Base-by-base conservation (phyloP, 306 rosid genomes). In the Ochetophila trinervis region DNA sequence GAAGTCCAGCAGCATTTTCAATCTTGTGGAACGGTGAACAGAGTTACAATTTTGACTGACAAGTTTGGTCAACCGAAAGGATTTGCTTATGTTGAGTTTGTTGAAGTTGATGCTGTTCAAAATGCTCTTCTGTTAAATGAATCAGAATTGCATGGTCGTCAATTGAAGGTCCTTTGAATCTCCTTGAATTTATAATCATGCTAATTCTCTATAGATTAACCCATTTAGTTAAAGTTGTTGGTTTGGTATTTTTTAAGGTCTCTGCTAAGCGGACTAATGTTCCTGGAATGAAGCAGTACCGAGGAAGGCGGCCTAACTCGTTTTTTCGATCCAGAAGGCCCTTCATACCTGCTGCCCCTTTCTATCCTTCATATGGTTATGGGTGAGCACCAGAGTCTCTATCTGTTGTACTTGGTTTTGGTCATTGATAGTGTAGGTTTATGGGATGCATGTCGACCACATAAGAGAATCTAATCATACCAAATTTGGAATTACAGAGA, bases 1-100 rank as follows among this genome's bases (percentile, higher is more conserved):
- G 99, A 94, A 80, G 99, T 94, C 66, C 99, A 94, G 70, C 99
- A 94, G 74, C 99, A 88, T 82, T 94, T 94, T 78, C 99, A 94
- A 82, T 94, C 99, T n/a, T 94, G 99, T 77, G 99, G 99, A 76
- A 94, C 99, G 42, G 99, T 94, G 68, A 94, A 94, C 84, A 83
- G 99, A 79, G 99, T 90, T 59, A 94, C 99, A 4, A 94, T 94
- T 74, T 79, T 94, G 97, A 90, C 99, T 0, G 99, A 94, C 86
- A 94, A 94, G 80, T 94, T 88, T 78, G 99, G 99, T 70, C 99
- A 94, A 56, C 99, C 97, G 35, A 94, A 94, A 75, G 99, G 99
- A 72, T 90, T 94, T 78, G 99, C 99, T 44, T 94, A 94, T 66
- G 99, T 94, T 42, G 99, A 94, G 82, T 94, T 94, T 78, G 99